A percentile compares a stretch with the other conserved stretches of the same genome.
Evolutionary conservation across 208 protist genomes (phyloP).

Genomic region (Leishmania tarentolae): DNA sequence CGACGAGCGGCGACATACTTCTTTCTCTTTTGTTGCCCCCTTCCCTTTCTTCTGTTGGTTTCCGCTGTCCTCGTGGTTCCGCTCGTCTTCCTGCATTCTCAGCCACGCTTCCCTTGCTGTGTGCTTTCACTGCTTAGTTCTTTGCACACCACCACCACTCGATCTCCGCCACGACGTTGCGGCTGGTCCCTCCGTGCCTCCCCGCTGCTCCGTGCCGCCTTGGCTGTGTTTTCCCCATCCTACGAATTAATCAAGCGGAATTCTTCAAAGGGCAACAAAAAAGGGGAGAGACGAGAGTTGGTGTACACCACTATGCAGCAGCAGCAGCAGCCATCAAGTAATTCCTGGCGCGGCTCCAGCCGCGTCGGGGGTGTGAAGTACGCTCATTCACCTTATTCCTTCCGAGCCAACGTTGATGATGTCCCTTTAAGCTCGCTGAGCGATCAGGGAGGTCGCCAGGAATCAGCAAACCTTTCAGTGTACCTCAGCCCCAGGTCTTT

Average conservation of each 20-base stretch:
- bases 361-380: slow-evolving; percentile 27
- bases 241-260: neutral
- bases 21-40: neutral
- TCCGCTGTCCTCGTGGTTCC: neutral
- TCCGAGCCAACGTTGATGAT: slow-evolving; percentile 25
- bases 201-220: neutral
- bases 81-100: slow-evolving; percentile 1
- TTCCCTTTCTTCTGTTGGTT: neutral
- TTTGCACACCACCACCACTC: neutral
- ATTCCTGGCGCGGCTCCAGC: slow-evolving; percentile 12
- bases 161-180: neutral
- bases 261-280: neutral
- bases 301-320: neutral
- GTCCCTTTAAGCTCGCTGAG: slow-evolving; percentile 15
- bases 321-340: slow-evolving; percentile 2
- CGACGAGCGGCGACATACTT: neutral
- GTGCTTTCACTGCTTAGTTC: neutral
- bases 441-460: slow-evolving; percentile 8
- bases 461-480: neutral
- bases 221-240: neutral
- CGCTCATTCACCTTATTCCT: slow-evolving; percentile 42
- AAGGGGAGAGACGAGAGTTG: neutral
- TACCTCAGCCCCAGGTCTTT: slow-evolving; percentile 23
- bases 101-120: neutral
- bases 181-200: too few species aligned